Percentiles rank a stretch among this genome's conserved stretches.
Conservation (phyloP, 495 filamentous ascomycete genomes). For the Penicillium soppii region DNA sequence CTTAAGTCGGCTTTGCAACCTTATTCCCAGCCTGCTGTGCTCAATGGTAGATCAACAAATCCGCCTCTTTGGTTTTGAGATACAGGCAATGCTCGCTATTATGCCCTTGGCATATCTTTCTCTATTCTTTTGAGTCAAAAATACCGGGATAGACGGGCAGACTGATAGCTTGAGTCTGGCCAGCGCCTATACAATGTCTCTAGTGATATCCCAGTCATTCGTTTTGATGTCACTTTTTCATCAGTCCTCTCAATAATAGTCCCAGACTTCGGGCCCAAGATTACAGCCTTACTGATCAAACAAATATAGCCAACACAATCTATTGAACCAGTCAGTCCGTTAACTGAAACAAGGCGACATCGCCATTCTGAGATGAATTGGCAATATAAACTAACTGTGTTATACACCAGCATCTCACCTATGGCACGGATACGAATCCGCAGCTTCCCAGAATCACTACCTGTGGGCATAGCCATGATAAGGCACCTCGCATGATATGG, state of each 20-base stretch:
- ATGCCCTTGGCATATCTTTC: no score
- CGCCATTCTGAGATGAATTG: not conserved
- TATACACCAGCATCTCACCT: not conserved
- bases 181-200: no score
- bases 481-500: not conserved
- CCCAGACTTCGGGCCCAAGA: not conserved
- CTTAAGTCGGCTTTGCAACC: not conserved
- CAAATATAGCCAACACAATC: not conserved
- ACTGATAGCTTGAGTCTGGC: no score
- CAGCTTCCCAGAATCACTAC: not conserved
- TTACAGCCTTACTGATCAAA: not conserved
- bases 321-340: not conserved
- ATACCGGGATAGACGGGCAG: no score
- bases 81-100: no score
- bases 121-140: no score
- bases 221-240: no score
- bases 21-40: no score
- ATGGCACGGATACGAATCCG: not conserved
- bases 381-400: not conserved
- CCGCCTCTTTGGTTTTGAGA: not conserved
- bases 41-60: no score
- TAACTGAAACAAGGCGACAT: not conserved
- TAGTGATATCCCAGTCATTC: no score
- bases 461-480: not conserved
- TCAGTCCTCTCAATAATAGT: not conserved